Evolutionary conservation across 176 grass and related monocot species (phyloP), one percentile per base, ranked within the genome.

Genomic region (Zoysia japonica): DNA sequence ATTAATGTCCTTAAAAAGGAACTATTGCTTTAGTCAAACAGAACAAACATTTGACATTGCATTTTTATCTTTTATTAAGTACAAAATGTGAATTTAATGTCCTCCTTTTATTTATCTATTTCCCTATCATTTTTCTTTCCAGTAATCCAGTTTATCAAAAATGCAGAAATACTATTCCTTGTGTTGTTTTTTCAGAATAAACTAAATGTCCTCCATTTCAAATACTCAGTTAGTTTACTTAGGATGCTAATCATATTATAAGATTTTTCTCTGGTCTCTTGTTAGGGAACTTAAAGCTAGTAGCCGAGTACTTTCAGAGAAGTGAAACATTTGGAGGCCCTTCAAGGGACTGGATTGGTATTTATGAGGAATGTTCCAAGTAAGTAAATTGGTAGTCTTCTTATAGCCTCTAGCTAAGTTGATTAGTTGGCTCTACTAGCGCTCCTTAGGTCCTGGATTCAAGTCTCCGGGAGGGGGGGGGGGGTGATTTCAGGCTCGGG

Each of bases 281-380:
- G 50, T 43, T 79, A 97, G 94, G 71, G 75, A 97, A 97, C 64
- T 80, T 97, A 70, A 97, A 90, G 81, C 67, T 97, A 77, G 81
- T 94, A 77, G 87, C 87, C 3, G 92, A 97, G 85, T 94, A 97
- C 73, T 97, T 94, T 90, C 91, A 97, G 76, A 92, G 92, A 88
- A 97, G 87, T 64, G 95, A 94, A 73, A 85, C 84, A 78, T 73
- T 97, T 35, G 95, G 95, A 64, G 89, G 95, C 71, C 95, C 95
- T 79, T 88, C 91, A 81, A 91, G 91, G 81, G 89, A 97, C 76
- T 97, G 95, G 95, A 90, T 94, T 80, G 91, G 87, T 61, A 92
- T 97, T 84, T 94, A 97, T 87, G 92, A 97, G 65, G 95, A 97
- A 94, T 97, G 95, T 78, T 97, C 95, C 37, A 97, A 94, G 94